Evolutionary conservation across 75 land plant species (phyloP).

Genomic region (Pinus taeda): DNA sequence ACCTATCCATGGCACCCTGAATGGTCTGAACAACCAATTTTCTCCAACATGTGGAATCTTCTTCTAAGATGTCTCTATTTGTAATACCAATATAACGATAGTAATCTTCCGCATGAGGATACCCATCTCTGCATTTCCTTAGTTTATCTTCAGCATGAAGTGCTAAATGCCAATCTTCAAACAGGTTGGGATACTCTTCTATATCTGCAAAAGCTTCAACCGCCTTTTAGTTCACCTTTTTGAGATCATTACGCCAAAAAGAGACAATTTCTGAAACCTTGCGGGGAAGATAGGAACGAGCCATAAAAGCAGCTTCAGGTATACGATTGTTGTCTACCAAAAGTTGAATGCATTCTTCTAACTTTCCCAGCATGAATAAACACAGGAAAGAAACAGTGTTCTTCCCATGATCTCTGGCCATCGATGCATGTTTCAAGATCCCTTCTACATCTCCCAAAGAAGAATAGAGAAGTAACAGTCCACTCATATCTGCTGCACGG

Average conservation of each 20-base stretch:
- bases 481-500: conserved; percentile 38
- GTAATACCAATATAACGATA: conserved; percentile 10
- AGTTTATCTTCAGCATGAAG: conserved; percentile 19
- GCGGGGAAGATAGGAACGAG: conserved; percentile 40
- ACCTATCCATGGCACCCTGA: too few species aligned
- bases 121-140: conserved; percentile 17
- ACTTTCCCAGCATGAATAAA: conserved; percentile 25
- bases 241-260: conserved; percentile 39
- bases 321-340: conserved; percentile 37
- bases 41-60: too few species aligned
- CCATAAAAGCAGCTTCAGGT: conserved; percentile 50
- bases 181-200: conserved; percentile 39
- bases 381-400: conserved; percentile 35
- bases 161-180: conserved; percentile 42
- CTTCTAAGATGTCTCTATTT: conserved; percentile 23
- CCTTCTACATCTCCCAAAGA: conserved; percentile 36
- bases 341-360: conserved; percentile 33
- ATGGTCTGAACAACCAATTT: too few species aligned
- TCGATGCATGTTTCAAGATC: conserved; percentile 18
- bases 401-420: conserved; percentile 31
- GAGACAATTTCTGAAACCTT: conserved; percentile 33
- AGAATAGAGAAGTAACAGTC: conserved; percentile 34
- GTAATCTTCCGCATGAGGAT: conserved; percentile 23
- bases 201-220: conserved; percentile 46
- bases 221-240: conserved; percentile 44